Evolutionary conservation across 768 basidiomycete species (phyloP), one percentile per base, ranked within the genome.

Genomic region (Neoboletus magnificus): DNA sequence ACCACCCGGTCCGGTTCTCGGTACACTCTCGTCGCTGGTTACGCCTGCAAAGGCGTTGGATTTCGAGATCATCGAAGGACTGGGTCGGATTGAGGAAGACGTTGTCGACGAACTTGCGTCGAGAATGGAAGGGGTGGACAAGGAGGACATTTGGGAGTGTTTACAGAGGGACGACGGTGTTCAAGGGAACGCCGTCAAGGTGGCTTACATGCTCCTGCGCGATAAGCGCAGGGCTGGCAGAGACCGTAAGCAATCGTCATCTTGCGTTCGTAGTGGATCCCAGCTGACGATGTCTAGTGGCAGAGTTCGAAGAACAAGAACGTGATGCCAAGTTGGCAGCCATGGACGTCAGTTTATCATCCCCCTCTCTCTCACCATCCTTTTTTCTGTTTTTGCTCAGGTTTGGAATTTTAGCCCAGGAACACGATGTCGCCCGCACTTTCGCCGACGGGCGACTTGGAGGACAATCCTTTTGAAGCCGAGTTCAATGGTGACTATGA

Each of bases 111-210:
- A 94, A 42, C 76, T 99, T 36, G 81, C 86, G 13, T 67, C 72
- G 18, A 79, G 85, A 55, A 86, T 98, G 76, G 72, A 80, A 0
- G 87, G 84, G 1, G 86, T 94, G 12, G 82, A 82, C 56, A 84
- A 85, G 71, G 88, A 93, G 2, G 92, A 94, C 59, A 83, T 98
- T 4, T 93, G 91, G 91, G 86, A 88, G 45, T 87, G 87, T 66
- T 72, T 98, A 58, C 81, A 88, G 56, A 75, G 85, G 61, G 87
- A 94, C 50, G 93, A 95, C 59, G 93, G 91, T 0, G 79, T 83
- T 40, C 85, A 87, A 57, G 91, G 94, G 37, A 97, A 98, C 68
- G 87, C 92, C 51, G 88, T 98, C 68, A 95, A 97, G 73, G 94
- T 99, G 8, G 94, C 96, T 0, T 99, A 98, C 72, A 85, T 94